Evolutionary conservation across 352 stramenopile genomes (phyloP).

Genomic region (Pythium insidiosum): DNA sequence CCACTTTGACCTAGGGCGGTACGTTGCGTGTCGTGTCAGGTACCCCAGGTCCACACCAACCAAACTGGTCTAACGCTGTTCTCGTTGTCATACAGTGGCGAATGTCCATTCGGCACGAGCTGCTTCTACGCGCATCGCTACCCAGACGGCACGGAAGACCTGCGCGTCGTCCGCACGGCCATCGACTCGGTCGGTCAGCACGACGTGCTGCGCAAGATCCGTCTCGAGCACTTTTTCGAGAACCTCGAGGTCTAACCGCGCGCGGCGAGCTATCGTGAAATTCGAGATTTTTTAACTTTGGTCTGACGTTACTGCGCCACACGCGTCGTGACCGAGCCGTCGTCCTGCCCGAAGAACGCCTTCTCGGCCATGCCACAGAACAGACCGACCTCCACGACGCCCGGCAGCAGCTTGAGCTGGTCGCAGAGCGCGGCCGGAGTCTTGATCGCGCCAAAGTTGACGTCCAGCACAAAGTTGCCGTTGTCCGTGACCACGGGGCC

Average conservation of each 20-base stretch:
- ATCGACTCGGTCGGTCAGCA: constrained; percentile 68
- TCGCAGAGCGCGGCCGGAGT: constrained; percentile 60
- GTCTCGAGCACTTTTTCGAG: constrained; percentile 63
- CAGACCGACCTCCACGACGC: constrained; percentile 83
- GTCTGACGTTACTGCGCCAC: no score
- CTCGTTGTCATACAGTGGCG: constrained; percentile 38
- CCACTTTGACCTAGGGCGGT: constrained; percentile 79
- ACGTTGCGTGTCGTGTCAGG: no score
- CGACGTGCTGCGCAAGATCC: constrained; percentile 63
- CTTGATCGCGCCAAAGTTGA: constrained; percentile 73
- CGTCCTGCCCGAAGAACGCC: constrained; percentile 81
- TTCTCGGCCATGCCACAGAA: constrained; percentile 87
- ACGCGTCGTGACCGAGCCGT: constrained; percentile 73
- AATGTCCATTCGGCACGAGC: constrained; percentile 80
- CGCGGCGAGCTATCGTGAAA: no score
- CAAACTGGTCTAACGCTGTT: no score
- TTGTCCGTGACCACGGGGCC: constrained; percentile 98
- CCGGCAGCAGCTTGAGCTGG: constrained; percentile 71
- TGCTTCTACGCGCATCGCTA: constrained; percentile 84
- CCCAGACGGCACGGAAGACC: constrained; percentile 47
- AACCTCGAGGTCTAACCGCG: constrained; percentile 17
- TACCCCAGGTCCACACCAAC: no score
- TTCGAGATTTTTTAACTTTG: no score
- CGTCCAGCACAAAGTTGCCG: constrained; percentile 88
- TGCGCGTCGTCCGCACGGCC: constrained; percentile 58